phyloP scores from a whole-genome alignment of 164 flowering plant genomes.

The Chloranthus sessilifolius region DNA sequence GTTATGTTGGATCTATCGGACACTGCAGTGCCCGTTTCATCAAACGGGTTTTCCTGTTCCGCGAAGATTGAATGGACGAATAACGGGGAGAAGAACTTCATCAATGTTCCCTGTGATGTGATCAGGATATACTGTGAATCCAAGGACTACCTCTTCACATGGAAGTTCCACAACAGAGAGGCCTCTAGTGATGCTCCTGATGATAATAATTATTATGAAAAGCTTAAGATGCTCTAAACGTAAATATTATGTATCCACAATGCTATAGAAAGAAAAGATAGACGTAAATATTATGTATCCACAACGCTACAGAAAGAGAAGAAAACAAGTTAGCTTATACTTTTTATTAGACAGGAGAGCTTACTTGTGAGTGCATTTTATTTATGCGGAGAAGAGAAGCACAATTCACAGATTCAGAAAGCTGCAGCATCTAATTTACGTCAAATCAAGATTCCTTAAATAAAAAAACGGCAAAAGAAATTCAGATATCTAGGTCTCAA shows the following conservation, averaged over 20 bases:
- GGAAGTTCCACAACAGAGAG: slow-evolving; percentile 64
- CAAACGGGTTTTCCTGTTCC: slow-evolving; percentile 62
- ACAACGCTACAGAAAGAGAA: too few relatives aligned
- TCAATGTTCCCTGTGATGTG: slow-evolving; percentile 59
- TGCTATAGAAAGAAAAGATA: too few relatives aligned
- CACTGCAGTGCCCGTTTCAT: slow-evolving; percentile 19
- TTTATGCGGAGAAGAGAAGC: too few relatives aligned
- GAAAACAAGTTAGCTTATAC: too few relatives aligned
- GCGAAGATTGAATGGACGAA: slow-evolving; percentile 80
- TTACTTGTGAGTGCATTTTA: too few relatives aligned
- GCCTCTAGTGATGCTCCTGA: slow-evolving; percentile 8
- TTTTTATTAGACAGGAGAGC: too few relatives aligned
- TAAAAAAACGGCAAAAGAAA: neutral
- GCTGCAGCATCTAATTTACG: too few relatives aligned
- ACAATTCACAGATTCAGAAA: too few relatives aligned
- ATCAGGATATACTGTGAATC: slow-evolving; percentile 47
- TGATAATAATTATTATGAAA: too few relatives aligned
- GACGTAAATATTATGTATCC: too few relatives aligned
- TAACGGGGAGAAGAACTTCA: slow-evolving; percentile 34
- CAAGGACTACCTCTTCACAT: slow-evolving; percentile 65
- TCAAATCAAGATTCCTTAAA: neutral
- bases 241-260: too few relatives aligned
- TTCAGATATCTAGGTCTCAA: slow-evolving; percentile 4
- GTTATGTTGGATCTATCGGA: slow-evolving; percentile 45
- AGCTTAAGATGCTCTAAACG: too few relatives aligned